phyloP scores from a whole-genome alignment of 1,284 basidiomycete species.

The Grifola frondosa region DNA sequence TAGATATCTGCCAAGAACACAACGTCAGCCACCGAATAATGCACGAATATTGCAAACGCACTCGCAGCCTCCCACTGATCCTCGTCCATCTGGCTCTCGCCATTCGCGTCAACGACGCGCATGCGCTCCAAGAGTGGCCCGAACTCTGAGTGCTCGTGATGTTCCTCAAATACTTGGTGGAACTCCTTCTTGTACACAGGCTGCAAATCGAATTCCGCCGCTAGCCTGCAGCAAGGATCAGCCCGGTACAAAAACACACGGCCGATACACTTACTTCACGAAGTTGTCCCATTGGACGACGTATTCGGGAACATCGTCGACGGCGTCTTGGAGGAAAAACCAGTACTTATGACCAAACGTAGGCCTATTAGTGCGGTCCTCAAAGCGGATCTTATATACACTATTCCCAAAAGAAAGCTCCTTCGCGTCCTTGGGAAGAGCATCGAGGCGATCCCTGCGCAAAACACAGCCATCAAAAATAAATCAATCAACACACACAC shows the following conservation, averaged over 20 bases:
- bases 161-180: constrained; percentile 80
- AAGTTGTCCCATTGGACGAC: constrained; percentile 95
- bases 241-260: neutral
- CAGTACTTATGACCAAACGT: constrained; percentile 90
- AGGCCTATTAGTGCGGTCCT: constrained; percentile 60
- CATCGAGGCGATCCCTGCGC: constrained; percentile 62
- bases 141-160: constrained; percentile 76
- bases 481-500: neutral
- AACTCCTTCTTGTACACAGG: constrained; percentile 86
- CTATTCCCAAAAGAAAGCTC: constrained; percentile 87
- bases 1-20: constrained; percentile 63
- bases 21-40: neutral
- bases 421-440: constrained; percentile 56
- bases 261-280: constrained; percentile 58
- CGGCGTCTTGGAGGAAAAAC: constrained; percentile 93
- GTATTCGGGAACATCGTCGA: constrained; percentile 97
- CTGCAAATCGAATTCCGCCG: constrained; percentile 77
- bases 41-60: constrained; percentile 45
- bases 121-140: constrained; percentile 79
- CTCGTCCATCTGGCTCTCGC: constrained; percentile 87
- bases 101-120: constrained; percentile 83
- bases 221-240: constrained; percentile 55
- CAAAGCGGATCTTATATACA: constrained; percentile 88
- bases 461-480: neutral
- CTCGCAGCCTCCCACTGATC: constrained; percentile 97